A percentile compares a stretch with the other conserved stretches of the same genome.
These are phyloP conservation scores for Rosa lucieae DNA, from an alignment of 306 rosid species.

Conservation along the genomic window DNA sequence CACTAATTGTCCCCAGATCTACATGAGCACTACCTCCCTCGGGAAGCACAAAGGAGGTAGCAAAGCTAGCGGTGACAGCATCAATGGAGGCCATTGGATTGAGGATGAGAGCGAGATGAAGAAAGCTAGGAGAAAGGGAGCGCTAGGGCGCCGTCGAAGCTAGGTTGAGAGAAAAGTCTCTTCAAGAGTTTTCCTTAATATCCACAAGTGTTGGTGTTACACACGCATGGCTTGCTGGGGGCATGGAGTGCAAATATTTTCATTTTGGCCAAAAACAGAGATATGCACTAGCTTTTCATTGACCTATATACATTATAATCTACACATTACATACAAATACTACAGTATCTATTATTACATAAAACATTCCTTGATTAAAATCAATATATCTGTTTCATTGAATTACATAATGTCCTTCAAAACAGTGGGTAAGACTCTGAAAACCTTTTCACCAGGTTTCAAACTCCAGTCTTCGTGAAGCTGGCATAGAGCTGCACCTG, in stretches of 20 bases:
- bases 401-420: slow-evolving; percentile 46
- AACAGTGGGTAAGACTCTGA: slow-evolving; percentile 34
- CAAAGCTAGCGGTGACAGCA: too few species aligned
- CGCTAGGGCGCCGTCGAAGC: too few species aligned
- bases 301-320: neutral
- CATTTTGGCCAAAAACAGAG: neutral
- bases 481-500: slow-evolving; percentile 51
- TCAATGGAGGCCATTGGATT: too few species aligned
- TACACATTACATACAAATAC: neutral
- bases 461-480: slow-evolving; percentile 7
- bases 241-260: neutral
- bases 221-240: neutral
- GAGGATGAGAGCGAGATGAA: too few species aligned
- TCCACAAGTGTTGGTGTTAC: neutral
- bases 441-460: slow-evolving; percentile 29
- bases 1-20: too few species aligned
- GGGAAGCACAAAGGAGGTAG: too few species aligned
- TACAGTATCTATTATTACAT: neutral
- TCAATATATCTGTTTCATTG: neutral
- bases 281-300: neutral
- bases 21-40: too few species aligned
- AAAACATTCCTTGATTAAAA: neutral
- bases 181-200: too few species aligned
- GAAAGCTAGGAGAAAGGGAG: too few species aligned
- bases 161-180: too few species aligned